phyloP scores from a whole-genome alignment of 2,329 filamentous ascomycete species.

The Ophiostoma sp. region DNA sequence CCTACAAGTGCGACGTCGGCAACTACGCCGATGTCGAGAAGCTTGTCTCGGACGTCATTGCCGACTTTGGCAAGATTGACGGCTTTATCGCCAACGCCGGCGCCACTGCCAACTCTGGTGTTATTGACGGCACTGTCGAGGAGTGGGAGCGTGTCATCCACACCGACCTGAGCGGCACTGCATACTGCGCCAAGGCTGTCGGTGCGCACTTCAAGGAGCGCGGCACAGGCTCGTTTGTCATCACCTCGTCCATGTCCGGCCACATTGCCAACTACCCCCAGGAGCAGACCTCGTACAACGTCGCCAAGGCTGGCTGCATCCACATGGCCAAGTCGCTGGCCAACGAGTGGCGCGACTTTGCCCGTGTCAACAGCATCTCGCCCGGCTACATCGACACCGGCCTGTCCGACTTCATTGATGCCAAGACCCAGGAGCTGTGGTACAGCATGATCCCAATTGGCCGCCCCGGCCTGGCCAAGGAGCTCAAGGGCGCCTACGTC shows the following conservation, averaged over 20 bases:
- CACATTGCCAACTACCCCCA: conserved; percentile 75
- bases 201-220: conserved; percentile 57
- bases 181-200: conserved; percentile 69
- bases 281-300: conserved; percentile 68
- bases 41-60: conserved; percentile 49
- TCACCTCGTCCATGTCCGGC: conserved; percentile 72
- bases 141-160: conserved; percentile 63
- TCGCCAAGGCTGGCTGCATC: conserved; percentile 61
- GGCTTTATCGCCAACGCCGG: conserved; percentile 76
- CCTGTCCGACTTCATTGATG: conserved; percentile 59
- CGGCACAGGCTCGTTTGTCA: conserved; percentile 65
- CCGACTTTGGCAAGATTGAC: conserved; percentile 69
- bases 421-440: conserved; percentile 67
- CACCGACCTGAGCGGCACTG: conserved; percentile 70
- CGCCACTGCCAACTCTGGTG: conserved; percentile 62
- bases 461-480: conserved; percentile 66
- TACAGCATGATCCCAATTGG: conserved; percentile 76
- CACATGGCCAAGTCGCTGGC: conserved; percentile 63
- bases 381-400: conserved; percentile 74
- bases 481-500: conserved; percentile 78
- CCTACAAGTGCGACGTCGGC: conserved; percentile 58
- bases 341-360: conserved; percentile 72
- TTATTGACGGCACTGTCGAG: conserved; percentile 59
- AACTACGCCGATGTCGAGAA: conserved; percentile 47
- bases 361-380: conserved; percentile 65